Conservation (phyloP, 2,329 filamentous ascomycete genomes). For the Penicillium nordicum region DNA sequence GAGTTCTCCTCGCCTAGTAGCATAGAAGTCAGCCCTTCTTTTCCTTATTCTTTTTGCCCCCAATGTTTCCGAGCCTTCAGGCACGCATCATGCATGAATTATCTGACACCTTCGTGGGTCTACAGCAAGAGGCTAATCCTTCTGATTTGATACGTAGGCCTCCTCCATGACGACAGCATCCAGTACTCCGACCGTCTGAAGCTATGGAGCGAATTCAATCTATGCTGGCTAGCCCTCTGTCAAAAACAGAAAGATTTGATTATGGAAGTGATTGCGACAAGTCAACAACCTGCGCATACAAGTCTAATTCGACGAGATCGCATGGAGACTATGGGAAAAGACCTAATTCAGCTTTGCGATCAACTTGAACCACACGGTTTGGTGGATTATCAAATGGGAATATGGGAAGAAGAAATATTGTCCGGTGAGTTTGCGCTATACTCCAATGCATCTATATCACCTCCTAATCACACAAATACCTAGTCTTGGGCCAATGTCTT, state of each 20-base stretch:
- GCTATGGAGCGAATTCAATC: slow-evolving; percentile 92
- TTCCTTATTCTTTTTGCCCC: not conserved
- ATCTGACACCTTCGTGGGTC: slow-evolving; percentile 2
- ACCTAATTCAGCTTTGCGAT: slow-evolving; percentile 79
- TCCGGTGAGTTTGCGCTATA: slow-evolving; percentile 57
- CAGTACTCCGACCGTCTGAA: slow-evolving; percentile 73
- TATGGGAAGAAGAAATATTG: slow-evolving; percentile 91
- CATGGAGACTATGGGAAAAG: slow-evolving; percentile 75
- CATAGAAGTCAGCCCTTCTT: slow-evolving; percentile 13
- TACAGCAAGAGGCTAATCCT: slow-evolving; percentile 17
- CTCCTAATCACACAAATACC: not conserved
- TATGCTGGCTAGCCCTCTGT: slow-evolving; percentile 79
- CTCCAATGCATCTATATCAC: not conserved
- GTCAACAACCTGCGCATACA: slow-evolving; percentile 55
- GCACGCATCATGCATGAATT: slow-evolving; percentile 16
- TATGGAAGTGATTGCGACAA: slow-evolving; percentile 56
- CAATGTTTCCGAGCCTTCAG: slow-evolving; percentile 8
- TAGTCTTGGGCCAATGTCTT: slow-evolving; percentile 54
- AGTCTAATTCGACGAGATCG: slow-evolving; percentile 65
- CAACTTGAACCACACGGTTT: slow-evolving; percentile 85
- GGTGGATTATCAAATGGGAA: slow-evolving; percentile 94
- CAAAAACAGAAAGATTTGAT: slow-evolving; percentile 79
- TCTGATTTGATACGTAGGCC: slow-evolving; percentile 54
- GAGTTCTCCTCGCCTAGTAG: slow-evolving; percentile 7
- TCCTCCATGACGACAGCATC: slow-evolving; percentile 76